Percentiles rank a stretch among this genome's conserved stretches.
phyloP scores from a whole-genome alignment of 208 protist genomes.

The Trichomonas gallinae region DNA sequence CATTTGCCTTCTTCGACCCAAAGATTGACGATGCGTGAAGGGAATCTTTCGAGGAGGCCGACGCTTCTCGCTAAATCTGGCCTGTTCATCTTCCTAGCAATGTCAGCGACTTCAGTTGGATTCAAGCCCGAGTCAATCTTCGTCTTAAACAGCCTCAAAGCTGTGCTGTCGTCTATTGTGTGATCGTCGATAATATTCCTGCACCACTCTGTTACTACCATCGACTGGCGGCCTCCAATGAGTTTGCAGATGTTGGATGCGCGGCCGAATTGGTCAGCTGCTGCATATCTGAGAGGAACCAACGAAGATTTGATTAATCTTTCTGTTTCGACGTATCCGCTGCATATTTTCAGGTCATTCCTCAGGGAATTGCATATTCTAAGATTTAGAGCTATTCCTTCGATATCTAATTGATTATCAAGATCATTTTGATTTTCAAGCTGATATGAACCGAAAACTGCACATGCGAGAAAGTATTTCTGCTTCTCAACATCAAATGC shows the following conservation, averaged over 20 bases:
- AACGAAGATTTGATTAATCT: not conserved
- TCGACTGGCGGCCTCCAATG: not conserved
- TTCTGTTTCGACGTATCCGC: not conserved
- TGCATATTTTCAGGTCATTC: not conserved
- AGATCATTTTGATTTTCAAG: not conserved
- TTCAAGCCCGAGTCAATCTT: not conserved
- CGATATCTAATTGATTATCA: not conserved
- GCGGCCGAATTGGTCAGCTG: not conserved
- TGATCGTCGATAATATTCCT: not conserved
- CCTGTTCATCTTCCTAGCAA: not conserved
- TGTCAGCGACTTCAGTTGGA: not conserved
- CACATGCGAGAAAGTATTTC: not conserved
- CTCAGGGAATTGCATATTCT: not conserved
- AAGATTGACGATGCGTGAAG: not conserved
- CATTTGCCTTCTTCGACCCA: not conserved
- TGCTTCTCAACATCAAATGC: not conserved
- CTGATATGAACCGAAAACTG: not conserved
- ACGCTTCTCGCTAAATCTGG: not conserved
- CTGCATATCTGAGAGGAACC: not conserved
- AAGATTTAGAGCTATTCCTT: not conserved
- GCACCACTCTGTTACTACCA: not conserved
- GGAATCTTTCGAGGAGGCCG: not conserved
- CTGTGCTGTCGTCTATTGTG: not conserved
- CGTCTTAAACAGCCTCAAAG: not conserved
- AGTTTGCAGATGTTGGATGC: not conserved